Evolutionary conservation across 2,329 filamentous ascomycete species (phyloP), one percentile per base, ranked within the genome.

Genomic region (Chrysoporthe puriensis): DNA sequence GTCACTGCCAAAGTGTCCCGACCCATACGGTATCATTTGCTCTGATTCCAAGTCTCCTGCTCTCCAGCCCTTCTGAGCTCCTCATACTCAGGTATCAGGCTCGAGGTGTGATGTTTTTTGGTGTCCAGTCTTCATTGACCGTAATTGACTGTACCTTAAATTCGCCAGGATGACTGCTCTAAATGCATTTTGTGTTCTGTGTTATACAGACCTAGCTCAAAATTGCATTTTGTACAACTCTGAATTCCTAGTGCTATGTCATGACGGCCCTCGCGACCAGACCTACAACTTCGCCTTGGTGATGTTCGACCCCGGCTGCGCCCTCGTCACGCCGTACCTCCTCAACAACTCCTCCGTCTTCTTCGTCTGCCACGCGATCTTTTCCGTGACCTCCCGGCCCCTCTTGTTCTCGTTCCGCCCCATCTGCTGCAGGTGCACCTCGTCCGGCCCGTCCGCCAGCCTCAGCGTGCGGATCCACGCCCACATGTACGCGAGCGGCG

Each of bases 371-470:
- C 80, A 82, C 73, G 84, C 80, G 67, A 94, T 88, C 76, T 85
- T 86, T 69, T 84, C 82, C 56, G 89, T 83, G 59, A 89, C 85
- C 72, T 85, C 86, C 71, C 81, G 77, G 66, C 88, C 90, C 71
- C 87, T 86, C 79, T 86, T 91, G 78, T 93, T 94, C 85, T 96
- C 92, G 73, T 93, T 93, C 73, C 86, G 84, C 18, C 92, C 92
- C 82, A 96, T 83, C 81, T 96, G 92, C 77, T 92, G 84, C 72
- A 94, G 80, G 79, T 96, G 96, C 69, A 98, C 96, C 87, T 99
- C 96, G 80, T 99, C 96, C 0, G 96, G 96, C 0, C 96, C 96
- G 79, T 99, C 96, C 0, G 93, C 94, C 73, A 97, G 88, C 70
- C 92, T 86, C 79, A 97, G 84, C 7, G 94, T 97, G 68, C 94